These are phyloP conservation scores for Podila epicladia DNA, from an alignment of 192 early-diverging fungal species.

Conservation along the genomic window DNA sequence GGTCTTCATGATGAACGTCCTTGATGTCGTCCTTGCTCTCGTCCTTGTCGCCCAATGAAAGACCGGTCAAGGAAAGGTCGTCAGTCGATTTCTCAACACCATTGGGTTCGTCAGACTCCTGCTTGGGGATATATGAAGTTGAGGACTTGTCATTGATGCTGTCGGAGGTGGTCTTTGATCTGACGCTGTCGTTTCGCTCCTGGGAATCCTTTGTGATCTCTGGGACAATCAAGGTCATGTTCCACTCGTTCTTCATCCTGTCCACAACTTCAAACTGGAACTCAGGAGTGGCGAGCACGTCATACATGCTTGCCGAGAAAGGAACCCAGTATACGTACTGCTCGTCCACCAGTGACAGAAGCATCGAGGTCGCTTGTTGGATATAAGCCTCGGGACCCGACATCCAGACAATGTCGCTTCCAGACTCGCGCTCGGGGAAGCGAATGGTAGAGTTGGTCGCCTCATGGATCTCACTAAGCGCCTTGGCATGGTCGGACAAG, in stretches of 20 bases:
- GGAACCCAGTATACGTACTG: constrained; percentile 64
- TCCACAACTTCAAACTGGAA: constrained; percentile 56
- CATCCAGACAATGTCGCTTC: constrained; percentile 64
- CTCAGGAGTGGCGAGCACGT: constrained; percentile 57
- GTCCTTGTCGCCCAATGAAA: neutral
- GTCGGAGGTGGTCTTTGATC: neutral
- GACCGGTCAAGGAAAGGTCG: neutral
- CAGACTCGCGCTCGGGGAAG: constrained; percentile 75
- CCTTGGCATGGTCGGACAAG: constrained; percentile 54
- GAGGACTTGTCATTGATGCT: neutral
- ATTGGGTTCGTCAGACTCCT: neutral
- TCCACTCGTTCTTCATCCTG: constrained; percentile 53
- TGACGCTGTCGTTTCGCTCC: neutral
- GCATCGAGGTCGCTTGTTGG: constrained; percentile 59
- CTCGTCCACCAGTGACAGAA: constrained; percentile 68
- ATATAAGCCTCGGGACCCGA: constrained; percentile 69
- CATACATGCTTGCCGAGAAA: constrained; percentile 39
- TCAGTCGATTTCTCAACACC: neutral
- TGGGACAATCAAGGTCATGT: constrained; percentile 47
- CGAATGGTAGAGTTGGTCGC: constrained; percentile 63
- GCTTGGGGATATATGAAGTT: neutral
- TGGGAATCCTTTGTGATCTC: constrained; percentile 4
- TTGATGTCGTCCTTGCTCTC: neutral
- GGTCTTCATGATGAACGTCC: constrained; percentile 13
- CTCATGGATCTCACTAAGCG: constrained; percentile 66